phyloP scores from a whole-genome alignment of 495 filamentous ascomycete species.

The Trichoderma erinaceum region DNA sequence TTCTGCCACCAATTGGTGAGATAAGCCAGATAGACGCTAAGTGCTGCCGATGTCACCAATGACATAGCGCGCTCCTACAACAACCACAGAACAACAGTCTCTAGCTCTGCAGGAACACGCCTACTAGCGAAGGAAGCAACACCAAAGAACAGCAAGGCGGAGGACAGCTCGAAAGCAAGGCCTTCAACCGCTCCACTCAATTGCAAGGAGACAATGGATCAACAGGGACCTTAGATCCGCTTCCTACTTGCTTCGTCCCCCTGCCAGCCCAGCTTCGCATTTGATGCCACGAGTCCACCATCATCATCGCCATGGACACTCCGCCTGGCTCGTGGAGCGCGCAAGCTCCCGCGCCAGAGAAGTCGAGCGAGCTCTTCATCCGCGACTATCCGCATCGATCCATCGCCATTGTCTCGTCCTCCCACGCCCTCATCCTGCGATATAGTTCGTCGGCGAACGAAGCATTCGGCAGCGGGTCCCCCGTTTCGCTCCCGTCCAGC shows the following conservation, averaged over 20 bases:
- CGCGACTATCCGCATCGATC: slow-evolving; percentile 78
- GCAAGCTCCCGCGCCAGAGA: slow-evolving; percentile 30
- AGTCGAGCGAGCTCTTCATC: slow-evolving; percentile 52
- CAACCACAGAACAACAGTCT: not conserved
- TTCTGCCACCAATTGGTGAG: too few species aligned
- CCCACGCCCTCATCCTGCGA: slow-evolving; percentile 77
- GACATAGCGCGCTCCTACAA: not conserved
- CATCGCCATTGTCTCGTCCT: slow-evolving; percentile 71
- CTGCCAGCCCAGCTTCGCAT: slow-evolving; percentile 8
- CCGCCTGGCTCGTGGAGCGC: slow-evolving; percentile 25
- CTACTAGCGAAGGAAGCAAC: not conserved
- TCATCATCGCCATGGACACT: slow-evolving; percentile 27
- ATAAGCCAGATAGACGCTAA: too few species aligned
- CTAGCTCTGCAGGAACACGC: not conserved
- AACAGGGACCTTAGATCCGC: slow-evolving; percentile 11
- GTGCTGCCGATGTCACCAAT: not conserved
- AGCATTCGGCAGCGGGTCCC: slow-evolving; percentile 41
- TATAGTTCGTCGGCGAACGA: slow-evolving; percentile 55
- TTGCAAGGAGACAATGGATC: slow-evolving; percentile 11
- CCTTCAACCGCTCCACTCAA: slow-evolving; percentile 2
- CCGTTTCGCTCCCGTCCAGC: slow-evolving; percentile 38
- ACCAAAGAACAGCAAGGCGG: not conserved
- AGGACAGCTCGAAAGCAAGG: not conserved
- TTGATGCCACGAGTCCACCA: slow-evolving; percentile 27
- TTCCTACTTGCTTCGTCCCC: not conserved